These are phyloP conservation scores for Torrubiellomyces zombiae DNA, from an alignment of 2,329 filamentous ascomycete genomes.

Conservation along the genomic window DNA sequence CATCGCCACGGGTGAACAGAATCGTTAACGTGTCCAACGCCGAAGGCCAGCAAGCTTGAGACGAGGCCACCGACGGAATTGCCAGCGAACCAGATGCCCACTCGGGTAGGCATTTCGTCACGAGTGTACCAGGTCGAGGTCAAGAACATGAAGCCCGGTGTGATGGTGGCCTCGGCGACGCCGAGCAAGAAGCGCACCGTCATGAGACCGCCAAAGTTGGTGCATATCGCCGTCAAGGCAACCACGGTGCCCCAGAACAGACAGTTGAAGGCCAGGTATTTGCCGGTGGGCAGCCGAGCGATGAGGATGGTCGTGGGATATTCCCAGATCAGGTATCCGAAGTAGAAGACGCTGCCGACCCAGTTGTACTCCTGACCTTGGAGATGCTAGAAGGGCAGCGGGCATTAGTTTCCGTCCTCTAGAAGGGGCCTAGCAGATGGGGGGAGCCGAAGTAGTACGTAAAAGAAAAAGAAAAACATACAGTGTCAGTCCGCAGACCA, in stretches of 20 bases:
- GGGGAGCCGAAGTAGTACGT: background rate
- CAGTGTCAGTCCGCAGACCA: conserved; percentile 30
- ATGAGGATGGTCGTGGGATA: conserved; percentile 31
- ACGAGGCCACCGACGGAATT: conserved; percentile 30
- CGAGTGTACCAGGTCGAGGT: conserved; percentile 34
- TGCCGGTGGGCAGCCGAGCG: conserved; percentile 27
- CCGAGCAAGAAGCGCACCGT: conserved; percentile 35
- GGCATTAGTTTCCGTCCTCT: conserved; percentile 1
- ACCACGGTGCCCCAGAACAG: conserved; percentile 31
- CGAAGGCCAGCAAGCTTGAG: conserved; percentile 35
- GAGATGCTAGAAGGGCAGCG: conserved; percentile 3
- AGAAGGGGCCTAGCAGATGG: conserved; percentile 3
- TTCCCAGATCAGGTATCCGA: conserved; percentile 30
- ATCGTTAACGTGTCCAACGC: conserved; percentile 34
- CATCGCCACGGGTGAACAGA: conserved; percentile 33
- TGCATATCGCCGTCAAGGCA: conserved; percentile 24
- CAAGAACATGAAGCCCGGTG: conserved; percentile 35
- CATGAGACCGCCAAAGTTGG: conserved; percentile 28
- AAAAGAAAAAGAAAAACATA: conserved; percentile 4
- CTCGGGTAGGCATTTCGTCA: conserved; percentile 29
- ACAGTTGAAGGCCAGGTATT: conserved; percentile 27
- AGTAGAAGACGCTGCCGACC: conserved; percentile 15
- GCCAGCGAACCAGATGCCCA: conserved; percentile 38
- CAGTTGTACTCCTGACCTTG: conserved; percentile 4
- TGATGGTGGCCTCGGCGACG: conserved; percentile 34